Evolutionary conservation across 176 grass and related monocot species (phyloP), one percentile per base, ranked within the genome.

Genomic region (Juncus inflexus): DNA sequence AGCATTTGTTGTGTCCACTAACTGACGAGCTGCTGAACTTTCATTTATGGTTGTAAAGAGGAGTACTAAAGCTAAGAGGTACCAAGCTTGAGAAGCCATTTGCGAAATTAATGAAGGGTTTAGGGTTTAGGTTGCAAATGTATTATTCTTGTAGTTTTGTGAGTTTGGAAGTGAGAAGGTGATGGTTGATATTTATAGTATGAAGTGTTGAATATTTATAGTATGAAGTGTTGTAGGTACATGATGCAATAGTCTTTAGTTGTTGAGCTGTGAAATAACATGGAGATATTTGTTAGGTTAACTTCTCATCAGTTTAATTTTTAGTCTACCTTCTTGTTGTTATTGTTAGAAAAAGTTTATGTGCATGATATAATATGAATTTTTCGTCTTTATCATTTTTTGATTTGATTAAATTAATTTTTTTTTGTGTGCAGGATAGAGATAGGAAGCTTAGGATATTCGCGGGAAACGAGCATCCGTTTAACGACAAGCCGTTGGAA

Each of bases 391-490:
- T 7, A 36, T 12, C 3, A 9, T 52, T 69, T 6, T 54, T 38
- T 35, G 35, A 16, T 39, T 41, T 53, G 28, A 47, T 67, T 70
- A 38, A 6, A 28, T 28, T 28, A 28, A n/a, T n/a, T 28, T 28
- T 28, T 28, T 28, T 28, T 28, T 1, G 19, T 28, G 12, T 74
- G 4, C 85, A 99, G 88, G 89, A 92, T 10, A 88, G 94, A 77
- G 94, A 92, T 49, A 80, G 85, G 19, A 99, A 92, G 70, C 37
- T 99, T 50, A 79, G 88, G 72, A 99, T 99, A 86, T 92, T 99
- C 76, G 14, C 74, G 12, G 85, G 78, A 40, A 65, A 35, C 1
- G 85, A 92, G 68, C 89, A 99, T 61, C 89, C 89, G 1, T 99
- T 99, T 16, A 76, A 68, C 40, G 89, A 99, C 47, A 67, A 80